Percentiles rank a stretch among this genome's conserved stretches.
These are phyloP conservation scores for Entamoeba invadens DNA, from an alignment of 208 protist genomes.

Conservation along the genomic window DNA sequence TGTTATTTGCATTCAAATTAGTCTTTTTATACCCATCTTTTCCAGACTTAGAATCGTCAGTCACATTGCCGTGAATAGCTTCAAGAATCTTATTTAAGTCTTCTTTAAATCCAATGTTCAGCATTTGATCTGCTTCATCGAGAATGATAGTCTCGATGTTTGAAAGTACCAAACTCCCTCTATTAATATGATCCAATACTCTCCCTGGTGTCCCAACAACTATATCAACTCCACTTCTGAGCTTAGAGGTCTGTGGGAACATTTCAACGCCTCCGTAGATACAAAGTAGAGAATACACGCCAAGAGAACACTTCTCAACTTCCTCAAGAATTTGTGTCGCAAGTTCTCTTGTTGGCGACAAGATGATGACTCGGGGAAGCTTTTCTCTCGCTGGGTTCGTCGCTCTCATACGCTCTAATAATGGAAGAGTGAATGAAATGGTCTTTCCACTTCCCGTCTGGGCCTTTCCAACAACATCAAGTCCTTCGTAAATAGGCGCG, in stretches of 20 bases:
- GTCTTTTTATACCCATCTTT: no score
- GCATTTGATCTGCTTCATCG: constrained; percentile 91
- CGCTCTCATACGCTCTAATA: constrained; percentile 38
- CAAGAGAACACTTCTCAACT: constrained; percentile 33
- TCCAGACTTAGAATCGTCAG: neutral
- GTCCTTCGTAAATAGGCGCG: constrained; percentile 12
- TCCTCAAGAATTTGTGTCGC: constrained; percentile 79
- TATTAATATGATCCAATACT: constrained; percentile 89
- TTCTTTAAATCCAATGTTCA: constrained; percentile 92
- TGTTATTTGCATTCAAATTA: neutral
- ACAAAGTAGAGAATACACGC: neutral
- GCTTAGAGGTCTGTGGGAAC: constrained; percentile 62
- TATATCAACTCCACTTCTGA: constrained; percentile 79
- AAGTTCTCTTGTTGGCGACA: constrained; percentile 89
- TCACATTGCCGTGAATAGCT: constrained; percentile 12
- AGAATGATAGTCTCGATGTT: constrained; percentile 48
- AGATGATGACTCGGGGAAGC: constrained; percentile 53
- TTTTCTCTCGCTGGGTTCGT: neutral
- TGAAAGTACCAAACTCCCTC: constrained; percentile 45
- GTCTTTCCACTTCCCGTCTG: constrained; percentile 74
- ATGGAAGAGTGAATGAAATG: constrained; percentile 67
- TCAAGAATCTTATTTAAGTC: constrained; percentile 58
- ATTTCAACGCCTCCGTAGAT: constrained; percentile 27
- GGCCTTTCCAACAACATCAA: constrained; percentile 62
- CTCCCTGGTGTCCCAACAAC: constrained; percentile 86